A percentile compares a stretch with the other conserved stretches of the same genome.
phyloP scores from a whole-genome alignment of 2,329 filamentous ascomycete genomes.

The Byssothecium circinans region DNA sequence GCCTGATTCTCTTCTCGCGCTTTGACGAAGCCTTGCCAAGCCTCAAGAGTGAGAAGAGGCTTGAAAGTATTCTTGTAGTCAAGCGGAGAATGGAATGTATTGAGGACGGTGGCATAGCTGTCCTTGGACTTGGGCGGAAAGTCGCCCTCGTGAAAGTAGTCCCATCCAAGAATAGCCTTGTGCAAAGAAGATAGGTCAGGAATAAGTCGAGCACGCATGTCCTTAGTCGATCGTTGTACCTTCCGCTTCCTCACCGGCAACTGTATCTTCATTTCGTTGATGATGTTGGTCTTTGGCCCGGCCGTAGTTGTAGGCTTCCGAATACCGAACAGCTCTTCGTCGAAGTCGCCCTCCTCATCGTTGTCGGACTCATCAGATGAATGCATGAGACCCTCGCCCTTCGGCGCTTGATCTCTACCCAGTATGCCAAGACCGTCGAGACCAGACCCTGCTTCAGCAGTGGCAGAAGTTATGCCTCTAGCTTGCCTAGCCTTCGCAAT shows the following conservation, averaged over 20 bases:
- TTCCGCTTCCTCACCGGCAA: slow-evolving; percentile 83
- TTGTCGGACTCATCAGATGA: slow-evolving; percentile 70
- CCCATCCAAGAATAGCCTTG: slow-evolving; percentile 85
- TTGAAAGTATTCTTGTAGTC: slow-evolving; percentile 90
- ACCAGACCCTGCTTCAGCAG: slow-evolving; percentile 77
- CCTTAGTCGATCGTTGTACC: slow-evolving; percentile 79
- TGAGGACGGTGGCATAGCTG: slow-evolving; percentile 73
- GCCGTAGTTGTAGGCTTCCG: slow-evolving; percentile 50
- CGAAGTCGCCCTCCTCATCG: slow-evolving; percentile 53
- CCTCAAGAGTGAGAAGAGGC: slow-evolving; percentile 85
- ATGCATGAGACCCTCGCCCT: slow-evolving; percentile 88
- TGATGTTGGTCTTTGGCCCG: slow-evolving; percentile 40
- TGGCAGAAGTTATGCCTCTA: slow-evolving; percentile 54
- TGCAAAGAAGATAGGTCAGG: slow-evolving; percentile 86
- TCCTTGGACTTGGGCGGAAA: slow-evolving; percentile 75
- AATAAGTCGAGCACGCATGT: slow-evolving; percentile 89
- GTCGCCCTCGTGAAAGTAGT: slow-evolving; percentile 88
- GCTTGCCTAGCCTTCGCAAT: slow-evolving; percentile 69
- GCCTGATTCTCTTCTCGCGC: slow-evolving; percentile 82
- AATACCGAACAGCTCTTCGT: slow-evolving; percentile 69
- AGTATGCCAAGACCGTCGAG: slow-evolving; percentile 70
- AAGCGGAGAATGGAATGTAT: slow-evolving; percentile 72
- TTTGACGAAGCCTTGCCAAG: slow-evolving; percentile 92
- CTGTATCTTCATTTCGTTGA: slow-evolving; percentile 45
- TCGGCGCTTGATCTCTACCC: slow-evolving; percentile 76